Evolutionary conservation across 176 grass and related monocot genomes (phyloP).

Genomic region (Thinopyrum elongatum): DNA sequence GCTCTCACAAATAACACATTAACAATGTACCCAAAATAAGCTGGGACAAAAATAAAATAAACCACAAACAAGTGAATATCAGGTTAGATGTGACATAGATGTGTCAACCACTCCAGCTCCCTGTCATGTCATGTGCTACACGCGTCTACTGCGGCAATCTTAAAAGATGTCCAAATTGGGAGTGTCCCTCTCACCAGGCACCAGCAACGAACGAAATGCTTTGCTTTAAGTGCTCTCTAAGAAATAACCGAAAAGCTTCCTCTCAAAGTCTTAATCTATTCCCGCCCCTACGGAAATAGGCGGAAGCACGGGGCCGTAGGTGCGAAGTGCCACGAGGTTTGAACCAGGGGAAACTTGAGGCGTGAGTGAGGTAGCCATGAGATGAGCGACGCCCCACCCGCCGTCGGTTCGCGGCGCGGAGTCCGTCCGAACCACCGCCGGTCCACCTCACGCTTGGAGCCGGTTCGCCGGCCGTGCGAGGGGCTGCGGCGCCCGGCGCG

Average conservation of each 20-base stretch:
- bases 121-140: conserved; percentile 19
- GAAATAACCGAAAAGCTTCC: conserved; percentile 49
- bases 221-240: conserved; percentile 51
- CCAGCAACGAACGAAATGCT: not conserved
- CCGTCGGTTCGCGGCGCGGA: not conserved
- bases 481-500: not conserved
- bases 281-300: not conserved
- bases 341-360: not conserved
- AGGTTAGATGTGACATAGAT: no score
- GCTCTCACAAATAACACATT: no score
- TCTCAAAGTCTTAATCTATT: conserved; percentile 39
- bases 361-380: not conserved
- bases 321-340: not conserved
- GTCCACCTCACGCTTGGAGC: not conserved
- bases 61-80: no score
- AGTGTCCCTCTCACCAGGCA: conserved; percentile 24
- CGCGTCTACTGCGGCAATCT: conserved; percentile 24
- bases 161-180: conserved; percentile 21
- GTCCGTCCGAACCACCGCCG: not conserved
- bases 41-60: no score
- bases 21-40: no score
- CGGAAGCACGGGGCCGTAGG: not conserved
- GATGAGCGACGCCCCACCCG: conserved; percentile 32
- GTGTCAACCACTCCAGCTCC: not conserved
- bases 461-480: not conserved